phyloP scores from a whole-genome alignment of 139 green algal genomes.

The Micractinium sp. region DNA sequence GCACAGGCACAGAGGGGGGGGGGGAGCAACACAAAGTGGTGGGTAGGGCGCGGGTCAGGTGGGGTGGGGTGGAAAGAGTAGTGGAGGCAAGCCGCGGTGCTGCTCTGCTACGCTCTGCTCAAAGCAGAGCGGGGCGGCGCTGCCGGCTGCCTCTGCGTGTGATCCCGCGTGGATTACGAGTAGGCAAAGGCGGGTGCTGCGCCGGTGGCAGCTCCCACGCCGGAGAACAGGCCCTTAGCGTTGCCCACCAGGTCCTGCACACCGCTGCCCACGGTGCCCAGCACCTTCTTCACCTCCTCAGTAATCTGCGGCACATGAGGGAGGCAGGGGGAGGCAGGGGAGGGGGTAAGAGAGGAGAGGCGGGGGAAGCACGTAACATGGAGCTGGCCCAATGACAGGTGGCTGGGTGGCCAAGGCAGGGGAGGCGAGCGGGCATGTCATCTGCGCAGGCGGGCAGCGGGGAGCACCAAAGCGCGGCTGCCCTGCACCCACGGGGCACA shows the following conservation, averaged over 20 bases:
- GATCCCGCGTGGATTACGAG: neutral
- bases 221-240: neutral
- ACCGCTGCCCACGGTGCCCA: constrained; percentile 27
- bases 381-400: neutral
- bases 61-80: too few species aligned
- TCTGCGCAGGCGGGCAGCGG: neutral
- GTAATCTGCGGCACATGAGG: constrained; percentile 5
- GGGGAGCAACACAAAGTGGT: too few species aligned
- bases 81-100: neutral
- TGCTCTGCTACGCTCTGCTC: neutral
- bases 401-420: neutral
- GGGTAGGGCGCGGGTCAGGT: too few species aligned
- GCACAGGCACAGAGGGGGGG: too few species aligned
- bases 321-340: neutral
- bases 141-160: too few species aligned
- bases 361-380: too few species aligned
- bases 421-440: neutral
- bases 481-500: neutral
- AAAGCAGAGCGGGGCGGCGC: neutral
- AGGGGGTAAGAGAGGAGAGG: too few species aligned
- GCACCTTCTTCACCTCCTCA: constrained; percentile 30
- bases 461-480: too few species aligned
- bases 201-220: neutral
- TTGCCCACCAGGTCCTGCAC: neutral
- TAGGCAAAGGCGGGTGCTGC: neutral